phyloP scores from a whole-genome alignment of 2,329 filamentous ascomycete species.

The Gaeumannomyces sp. region DNA sequence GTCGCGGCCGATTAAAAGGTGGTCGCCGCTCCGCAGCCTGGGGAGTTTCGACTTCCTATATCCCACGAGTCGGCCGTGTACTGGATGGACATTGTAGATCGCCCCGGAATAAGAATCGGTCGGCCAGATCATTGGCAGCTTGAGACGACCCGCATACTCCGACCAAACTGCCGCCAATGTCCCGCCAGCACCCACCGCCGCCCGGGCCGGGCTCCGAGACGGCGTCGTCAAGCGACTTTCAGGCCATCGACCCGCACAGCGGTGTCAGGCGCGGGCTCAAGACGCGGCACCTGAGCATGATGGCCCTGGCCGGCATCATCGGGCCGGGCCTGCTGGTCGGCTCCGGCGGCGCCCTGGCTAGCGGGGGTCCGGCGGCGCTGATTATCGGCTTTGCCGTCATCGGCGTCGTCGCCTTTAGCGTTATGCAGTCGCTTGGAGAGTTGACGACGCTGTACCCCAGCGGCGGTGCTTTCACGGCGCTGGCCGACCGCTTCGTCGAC shows the following conservation, averaged over 20 bases:
- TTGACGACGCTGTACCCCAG: slow-evolving; percentile 68
- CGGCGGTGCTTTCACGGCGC: slow-evolving; percentile 63
- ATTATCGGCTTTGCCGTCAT: slow-evolving; percentile 69
- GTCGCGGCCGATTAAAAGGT: neutral
- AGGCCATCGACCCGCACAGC: slow-evolving; percentile 50
- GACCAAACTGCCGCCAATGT: neutral
- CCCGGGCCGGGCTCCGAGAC: neutral
- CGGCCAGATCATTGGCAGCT: too few relatives aligned
- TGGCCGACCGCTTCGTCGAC: slow-evolving; percentile 66
- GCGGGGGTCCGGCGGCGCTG: slow-evolving; percentile 64
- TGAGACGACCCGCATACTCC: too few relatives aligned
- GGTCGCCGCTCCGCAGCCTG: too few relatives aligned
- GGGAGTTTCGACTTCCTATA: neutral
- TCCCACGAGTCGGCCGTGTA: too few relatives aligned
- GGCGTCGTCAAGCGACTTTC: slow-evolving; percentile 27
- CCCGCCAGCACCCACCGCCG: neutral
- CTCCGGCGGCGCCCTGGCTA: slow-evolving; percentile 60
- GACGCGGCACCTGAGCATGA: slow-evolving; percentile 61
- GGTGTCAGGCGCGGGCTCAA: slow-evolving; percentile 65
- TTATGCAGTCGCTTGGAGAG: slow-evolving; percentile 71
- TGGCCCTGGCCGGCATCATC: slow-evolving; percentile 55
- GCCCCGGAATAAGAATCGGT: too few relatives aligned
- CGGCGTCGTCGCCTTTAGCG: slow-evolving; percentile 59
- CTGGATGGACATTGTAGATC: neutral
- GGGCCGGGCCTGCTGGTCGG: slow-evolving; percentile 69